Base-by-base conservation (phyloP, 495 filamentous ascomycete genomes). In the Jackrogersella multiformis region DNA sequence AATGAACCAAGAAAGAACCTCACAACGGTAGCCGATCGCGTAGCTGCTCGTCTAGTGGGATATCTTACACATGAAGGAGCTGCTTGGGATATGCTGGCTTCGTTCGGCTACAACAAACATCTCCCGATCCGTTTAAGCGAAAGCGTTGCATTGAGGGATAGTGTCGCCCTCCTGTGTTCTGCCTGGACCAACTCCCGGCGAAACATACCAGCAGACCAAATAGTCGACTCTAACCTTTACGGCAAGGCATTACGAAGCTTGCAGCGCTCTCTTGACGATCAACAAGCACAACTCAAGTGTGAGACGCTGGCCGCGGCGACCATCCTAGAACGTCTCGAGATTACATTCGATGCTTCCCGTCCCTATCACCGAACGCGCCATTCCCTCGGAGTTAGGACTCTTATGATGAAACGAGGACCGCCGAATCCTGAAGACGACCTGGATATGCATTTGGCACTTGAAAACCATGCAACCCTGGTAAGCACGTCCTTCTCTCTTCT, bases 401-500 rank as follows among this genome's bases (percentile, higher is more conserved):
- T 69, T 2, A 56, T 69, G 60, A 26, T 52, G 6, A 44, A 16
- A 13, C 38, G 55, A 4, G 60, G 66, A 1, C 66, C 66, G 3
- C 55, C 60, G 8, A 54, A 56, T 16, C 48, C 46, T 16, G n/a
- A 44, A 10, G 60, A 69, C 12, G 18, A 64, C 5, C 41, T 64
- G 4, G 66, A 64, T 2, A n/a, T 69, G 5, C 66, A 64, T 9
- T 42, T 69, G 7, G 55, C 59, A 2, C 35, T 61, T 7, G 66
- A 69, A 18, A 69, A 59, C 36, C 66, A 69, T n/a, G 60, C 60
- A 21, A 32, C 60, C 1, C 20, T 69, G 2, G 66, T 64, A 54
- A 20, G 60, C 4, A 34, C 2, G 10, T 0, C 8, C 18, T 36
- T 26, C 36, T 10, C 3, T 28, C n/a, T 10, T 15, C 24, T 28